Conservation (phyloP, 129 eudicot genomes). For the Deinandra increscens region DNA sequence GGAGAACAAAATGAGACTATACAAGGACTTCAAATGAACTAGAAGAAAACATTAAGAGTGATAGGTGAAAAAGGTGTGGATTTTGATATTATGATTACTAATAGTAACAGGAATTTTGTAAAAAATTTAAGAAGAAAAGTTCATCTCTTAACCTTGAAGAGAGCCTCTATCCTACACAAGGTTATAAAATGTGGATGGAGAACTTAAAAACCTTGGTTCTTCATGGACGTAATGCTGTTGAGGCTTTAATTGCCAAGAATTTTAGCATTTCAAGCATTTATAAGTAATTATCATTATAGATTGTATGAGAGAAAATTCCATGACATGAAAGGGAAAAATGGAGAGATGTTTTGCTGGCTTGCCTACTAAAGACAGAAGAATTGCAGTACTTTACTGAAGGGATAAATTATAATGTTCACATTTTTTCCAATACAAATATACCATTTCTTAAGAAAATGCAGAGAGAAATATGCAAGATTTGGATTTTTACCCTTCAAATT, state of each 20-base stretch:
- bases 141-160: constrained; percentile 6
- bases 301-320: background rate
- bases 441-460: background rate
- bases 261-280: constrained; percentile 7
- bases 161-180: constrained; percentile 1
- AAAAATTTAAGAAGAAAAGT: background rate
- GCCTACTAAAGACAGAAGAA: background rate
- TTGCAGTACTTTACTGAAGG: background rate
- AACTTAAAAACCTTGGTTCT: constrained; percentile 3
- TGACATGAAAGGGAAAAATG: background rate
- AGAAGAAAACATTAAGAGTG: background rate
- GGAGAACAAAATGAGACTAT: background rate
- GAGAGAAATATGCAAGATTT: no score
- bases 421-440: background rate
- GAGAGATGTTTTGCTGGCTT: background rate
- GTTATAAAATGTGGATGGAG: background rate
- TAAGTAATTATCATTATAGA: background rate
- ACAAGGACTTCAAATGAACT: constrained; percentile 2
- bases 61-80: background rate
- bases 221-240: background rate
- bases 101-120: background rate
- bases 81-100: no score
- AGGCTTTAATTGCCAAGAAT: background rate
- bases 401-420: background rate
- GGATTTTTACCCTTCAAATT: no score